Conservation (phyloP, 768 basidiomycete species). For the Russula sp. region DNA sequence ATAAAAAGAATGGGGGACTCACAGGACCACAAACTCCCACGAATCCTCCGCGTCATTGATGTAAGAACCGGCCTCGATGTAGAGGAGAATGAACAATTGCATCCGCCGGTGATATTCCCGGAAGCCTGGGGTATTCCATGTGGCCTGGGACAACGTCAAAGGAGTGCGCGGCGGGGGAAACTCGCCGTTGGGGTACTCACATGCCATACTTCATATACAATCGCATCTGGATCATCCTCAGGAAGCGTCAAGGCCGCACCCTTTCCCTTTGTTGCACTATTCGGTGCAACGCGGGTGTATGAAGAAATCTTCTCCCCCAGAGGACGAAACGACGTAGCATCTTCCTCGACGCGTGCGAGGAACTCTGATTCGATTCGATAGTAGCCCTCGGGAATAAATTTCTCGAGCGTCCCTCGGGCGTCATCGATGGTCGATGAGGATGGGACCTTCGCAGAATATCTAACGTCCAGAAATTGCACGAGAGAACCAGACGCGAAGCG, state of each 20-base stretch:
- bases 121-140: constrained; percentile 82
- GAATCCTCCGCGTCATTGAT: constrained; percentile 88
- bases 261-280: constrained; percentile 48
- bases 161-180: neutral
- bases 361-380: constrained; percentile 63
- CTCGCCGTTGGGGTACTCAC: constrained; percentile 38
- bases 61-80: constrained; percentile 93
- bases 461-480: constrained; percentile 62
- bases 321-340: constrained; percentile 73
- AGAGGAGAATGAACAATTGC: constrained; percentile 91
- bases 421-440: constrained; percentile 74
- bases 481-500: constrained; percentile 86
- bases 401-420: constrained; percentile 65
- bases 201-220: constrained; percentile 89
- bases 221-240: constrained; percentile 47
- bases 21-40: constrained; percentile 93
- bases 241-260: constrained; percentile 37
- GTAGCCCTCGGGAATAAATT: constrained; percentile 80
- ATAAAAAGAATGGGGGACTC: constrained; percentile 25
- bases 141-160: constrained; percentile 43
- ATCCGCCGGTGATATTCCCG: constrained; percentile 84
- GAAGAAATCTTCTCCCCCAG: constrained; percentile 66
- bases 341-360: constrained; percentile 59
- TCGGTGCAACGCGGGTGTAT: constrained; percentile 55
- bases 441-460: constrained; percentile 58